phyloP scores from a whole-genome alignment of 2,329 filamentous ascomycete genomes.

The Neophaeococcomyces aloes region DNA sequence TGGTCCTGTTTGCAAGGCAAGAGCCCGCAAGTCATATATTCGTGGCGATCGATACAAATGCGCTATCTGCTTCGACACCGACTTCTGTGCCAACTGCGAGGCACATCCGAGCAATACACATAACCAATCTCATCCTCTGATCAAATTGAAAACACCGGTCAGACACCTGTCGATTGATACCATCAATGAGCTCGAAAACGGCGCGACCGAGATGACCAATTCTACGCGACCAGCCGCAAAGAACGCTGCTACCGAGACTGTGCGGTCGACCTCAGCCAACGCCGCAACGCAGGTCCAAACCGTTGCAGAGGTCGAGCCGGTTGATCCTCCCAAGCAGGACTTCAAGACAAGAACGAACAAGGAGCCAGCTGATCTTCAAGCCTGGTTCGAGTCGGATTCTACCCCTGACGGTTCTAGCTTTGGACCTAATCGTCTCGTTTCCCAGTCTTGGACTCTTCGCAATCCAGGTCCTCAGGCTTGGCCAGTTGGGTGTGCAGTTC shows the following conservation, averaged over 20 bases:
- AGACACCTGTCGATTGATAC: slow-evolving; percentile 81
- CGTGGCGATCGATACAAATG: slow-evolving; percentile 90
- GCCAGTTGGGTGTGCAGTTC: slow-evolving; percentile 82
- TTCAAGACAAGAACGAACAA: slow-evolving; percentile 25
- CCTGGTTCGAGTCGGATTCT: slow-evolving; percentile 65
- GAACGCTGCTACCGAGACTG: slow-evolving; percentile 44
- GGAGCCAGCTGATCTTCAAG: slow-evolving; percentile 41
- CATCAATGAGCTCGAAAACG: slow-evolving; percentile 62
- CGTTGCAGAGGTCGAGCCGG: slow-evolving; percentile 60
- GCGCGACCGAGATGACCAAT: slow-evolving; percentile 55
- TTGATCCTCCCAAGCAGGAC: slow-evolving; percentile 26
- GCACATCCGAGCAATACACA: slow-evolving; percentile 73
- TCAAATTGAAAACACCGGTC: slow-evolving; percentile 93
- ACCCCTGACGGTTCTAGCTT: slow-evolving; percentile 68
- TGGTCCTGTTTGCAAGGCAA: slow-evolving; percentile 68
- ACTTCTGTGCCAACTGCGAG: slow-evolving; percentile 93
- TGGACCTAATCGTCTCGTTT: slow-evolving; percentile 61
- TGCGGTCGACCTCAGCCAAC: slow-evolving; percentile 39
- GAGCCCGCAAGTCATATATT: slow-evolving; percentile 52
- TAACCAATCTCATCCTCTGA: slow-evolving; percentile 90
- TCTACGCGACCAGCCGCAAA: slow-evolving; percentile 50
- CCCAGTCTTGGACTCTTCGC: slow-evolving; percentile 82
- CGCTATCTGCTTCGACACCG: slow-evolving; percentile 84
- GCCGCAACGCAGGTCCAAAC: slow-evolving; percentile 58
- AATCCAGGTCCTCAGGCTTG: slow-evolving; percentile 71